A percentile compares a stretch with the other conserved stretches of the same genome.
Evolutionary conservation across 1,284 basidiomycete species (phyloP).

Genomic region (Pholiota adiposa): DNA sequence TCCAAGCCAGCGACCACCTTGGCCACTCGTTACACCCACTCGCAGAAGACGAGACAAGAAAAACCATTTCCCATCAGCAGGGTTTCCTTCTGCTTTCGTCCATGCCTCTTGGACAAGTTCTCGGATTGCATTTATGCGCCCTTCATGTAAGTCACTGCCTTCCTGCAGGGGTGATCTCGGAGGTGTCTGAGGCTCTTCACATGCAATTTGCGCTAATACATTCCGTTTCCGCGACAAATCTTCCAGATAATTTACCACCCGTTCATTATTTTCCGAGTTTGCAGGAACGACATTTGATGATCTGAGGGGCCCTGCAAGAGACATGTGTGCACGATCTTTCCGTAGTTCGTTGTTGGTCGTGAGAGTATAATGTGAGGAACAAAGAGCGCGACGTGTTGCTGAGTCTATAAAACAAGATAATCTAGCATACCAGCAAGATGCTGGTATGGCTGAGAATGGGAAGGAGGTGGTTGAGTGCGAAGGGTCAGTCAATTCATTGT

Average conservation of each 20-base stretch:
- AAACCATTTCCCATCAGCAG: constrained; percentile 34
- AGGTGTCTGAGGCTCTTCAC: constrained; percentile 18
- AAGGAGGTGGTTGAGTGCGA: neutral
- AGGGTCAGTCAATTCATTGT: neutral
- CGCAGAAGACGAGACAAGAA: constrained; percentile 27
- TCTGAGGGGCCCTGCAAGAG: neutral
- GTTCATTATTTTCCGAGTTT: neutral
- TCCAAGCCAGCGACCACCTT: constrained; percentile 24
- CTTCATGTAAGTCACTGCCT: constrained; percentile 8
- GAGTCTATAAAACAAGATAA: neutral
- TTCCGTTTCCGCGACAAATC: constrained; percentile 13
- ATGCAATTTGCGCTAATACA: constrained; percentile 5
- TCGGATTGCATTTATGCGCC: constrained; percentile 23
- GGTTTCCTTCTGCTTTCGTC: constrained; percentile 28
- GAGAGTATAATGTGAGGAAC: neutral
- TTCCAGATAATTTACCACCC: constrained; percentile 6
- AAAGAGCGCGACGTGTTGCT: neutral
- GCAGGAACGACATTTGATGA: neutral
- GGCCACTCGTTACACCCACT: constrained; percentile 27
- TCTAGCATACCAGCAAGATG: neutral
- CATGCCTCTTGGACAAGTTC: constrained; percentile 24
- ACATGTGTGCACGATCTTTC: neutral
- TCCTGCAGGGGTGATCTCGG: constrained; percentile 1
- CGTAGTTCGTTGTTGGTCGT: neutral
- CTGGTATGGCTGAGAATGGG: neutral